These are phyloP conservation scores for Ascochyta viciae-villosae DNA, from an alignment of 2,329 filamentous ascomycete species.

Conservation along the genomic window DNA sequence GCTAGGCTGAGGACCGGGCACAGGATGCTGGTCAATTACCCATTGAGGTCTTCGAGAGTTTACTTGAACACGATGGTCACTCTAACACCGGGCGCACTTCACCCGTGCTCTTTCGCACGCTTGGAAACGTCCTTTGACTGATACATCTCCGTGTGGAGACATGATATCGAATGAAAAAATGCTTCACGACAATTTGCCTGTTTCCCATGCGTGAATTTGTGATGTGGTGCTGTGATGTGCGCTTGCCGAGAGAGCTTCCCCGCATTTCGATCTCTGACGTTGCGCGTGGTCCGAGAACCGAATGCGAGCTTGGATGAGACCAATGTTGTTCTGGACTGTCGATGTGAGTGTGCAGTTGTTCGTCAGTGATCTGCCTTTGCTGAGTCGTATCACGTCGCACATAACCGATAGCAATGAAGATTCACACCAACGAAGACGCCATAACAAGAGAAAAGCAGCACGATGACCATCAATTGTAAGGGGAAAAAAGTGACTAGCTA, in stretches of 20 bases:
- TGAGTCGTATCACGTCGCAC: too few species aligned
- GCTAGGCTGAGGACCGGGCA: slow-evolving; percentile 33
- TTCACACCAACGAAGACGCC: too few species aligned
- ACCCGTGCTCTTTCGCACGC: slow-evolving; percentile 22
- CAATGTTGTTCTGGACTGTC: too few species aligned
- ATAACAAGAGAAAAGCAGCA: too few species aligned
- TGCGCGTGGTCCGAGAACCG: neutral
- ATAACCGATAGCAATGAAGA: too few species aligned
- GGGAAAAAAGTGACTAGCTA: neutral
- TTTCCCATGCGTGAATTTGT: slow-evolving; percentile 12
- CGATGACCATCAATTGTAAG: too few species aligned
- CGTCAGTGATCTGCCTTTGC: too few species aligned
- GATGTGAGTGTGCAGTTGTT: too few species aligned
- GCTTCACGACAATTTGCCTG: slow-evolving; percentile 42
- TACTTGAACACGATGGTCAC: slow-evolving; percentile 45
- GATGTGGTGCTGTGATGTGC: slow-evolving; percentile 19
- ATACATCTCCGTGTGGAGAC: slow-evolving; percentile 47
- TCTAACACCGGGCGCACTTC: slow-evolving; percentile 47
- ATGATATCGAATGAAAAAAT: slow-evolving; percentile 45
- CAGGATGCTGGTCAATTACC: slow-evolving; percentile 46
- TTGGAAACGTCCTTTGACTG: slow-evolving; percentile 46
- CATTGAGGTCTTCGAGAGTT: slow-evolving; percentile 45
- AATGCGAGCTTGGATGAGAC: neutral
- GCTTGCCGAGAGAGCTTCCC: slow-evolving; percentile 20
- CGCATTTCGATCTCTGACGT: slow-evolving; percentile 17